These are phyloP conservation scores for Tillandsia fasciculata DNA, from an alignment of 176 grass and related monocot species.

Conservation along the genomic window DNA sequence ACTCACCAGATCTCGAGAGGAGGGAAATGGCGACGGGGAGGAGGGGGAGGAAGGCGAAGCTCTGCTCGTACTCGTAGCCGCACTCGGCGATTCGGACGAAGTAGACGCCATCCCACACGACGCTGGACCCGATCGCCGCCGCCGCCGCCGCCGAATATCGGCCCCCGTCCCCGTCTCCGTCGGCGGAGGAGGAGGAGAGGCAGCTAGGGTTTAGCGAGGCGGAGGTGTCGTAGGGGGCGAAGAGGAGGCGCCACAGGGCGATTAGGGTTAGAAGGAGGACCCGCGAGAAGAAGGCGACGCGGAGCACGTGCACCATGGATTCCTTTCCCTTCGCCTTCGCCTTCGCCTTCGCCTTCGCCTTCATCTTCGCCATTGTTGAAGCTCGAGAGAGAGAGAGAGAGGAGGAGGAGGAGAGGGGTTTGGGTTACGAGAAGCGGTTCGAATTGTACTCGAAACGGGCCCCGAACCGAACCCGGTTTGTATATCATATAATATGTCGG, in stretches of 20 bases:
- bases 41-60: slow-evolving; percentile 75
- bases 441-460: neutral
- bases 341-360: neutral
- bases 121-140: slow-evolving; percentile 42
- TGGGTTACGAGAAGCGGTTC: slow-evolving; percentile 7
- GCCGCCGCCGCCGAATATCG: neutral
- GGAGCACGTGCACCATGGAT: slow-evolving; percentile 20
- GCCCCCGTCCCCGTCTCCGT: neutral
- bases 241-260: slow-evolving; percentile 48
- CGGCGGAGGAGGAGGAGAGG: slow-evolving; percentile 27
- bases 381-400: neutral
- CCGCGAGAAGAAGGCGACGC: slow-evolving; percentile 42
- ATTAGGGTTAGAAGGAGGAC: slow-evolving; percentile 47
- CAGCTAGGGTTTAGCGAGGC: slow-evolving; percentile 55
- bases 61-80: slow-evolving; percentile 97
- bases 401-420: neutral
- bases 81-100: slow-evolving; percentile 73
- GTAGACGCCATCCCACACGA: slow-evolving; percentile 86
- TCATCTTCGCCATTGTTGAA: neutral
- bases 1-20: slow-evolving; percentile 55
- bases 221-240: slow-evolving; percentile 83
- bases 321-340: slow-evolving; percentile 6
- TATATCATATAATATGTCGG: no score
- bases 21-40: slow-evolving; percentile 53
- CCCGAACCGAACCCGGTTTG: no score